Evolutionary conservation across 495 filamentous ascomycete species (phyloP).

Genomic region (Tuber umbilicatum): DNA sequence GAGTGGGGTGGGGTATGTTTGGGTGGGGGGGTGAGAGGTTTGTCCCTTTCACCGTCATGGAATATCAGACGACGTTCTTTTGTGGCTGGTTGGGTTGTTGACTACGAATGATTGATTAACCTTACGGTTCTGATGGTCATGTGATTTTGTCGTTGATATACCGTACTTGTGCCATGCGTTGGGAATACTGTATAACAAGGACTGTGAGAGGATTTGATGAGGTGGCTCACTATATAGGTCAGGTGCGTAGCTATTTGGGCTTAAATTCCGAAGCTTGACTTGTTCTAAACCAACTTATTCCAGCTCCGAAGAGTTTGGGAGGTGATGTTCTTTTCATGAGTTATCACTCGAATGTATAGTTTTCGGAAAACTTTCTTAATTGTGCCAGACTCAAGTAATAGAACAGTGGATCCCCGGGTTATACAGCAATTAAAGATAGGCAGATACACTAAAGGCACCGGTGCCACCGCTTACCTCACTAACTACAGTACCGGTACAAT

Average conservation of each 20-base stretch:
- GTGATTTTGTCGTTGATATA: not conserved
- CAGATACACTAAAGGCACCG: not conserved
- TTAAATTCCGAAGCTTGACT: not conserved
- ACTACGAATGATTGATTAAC: not conserved
- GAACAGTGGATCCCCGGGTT: not conserved
- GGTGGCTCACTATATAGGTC: not conserved
- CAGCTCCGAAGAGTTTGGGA: not conserved
- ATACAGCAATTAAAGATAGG: not conserved
- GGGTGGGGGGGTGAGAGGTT: not conserved
- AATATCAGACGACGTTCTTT: not conserved
- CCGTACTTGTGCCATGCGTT: not conserved
- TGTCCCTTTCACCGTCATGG: not conserved
- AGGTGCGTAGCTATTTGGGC: not conserved
- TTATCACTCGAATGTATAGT: not conserved
- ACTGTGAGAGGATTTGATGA: not conserved
- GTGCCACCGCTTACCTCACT: not conserved
- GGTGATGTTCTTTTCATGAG: not conserved
- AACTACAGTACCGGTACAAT: not conserved
- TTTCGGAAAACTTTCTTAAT: not conserved
- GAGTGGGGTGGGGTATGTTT: constrained; percentile 45
- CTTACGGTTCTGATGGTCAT: not conserved
- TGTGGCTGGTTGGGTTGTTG: not conserved
- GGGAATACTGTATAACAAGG: not conserved
- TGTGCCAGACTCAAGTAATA: not conserved
- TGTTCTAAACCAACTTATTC: not conserved